These are phyloP conservation scores for Hypocreales sp. DNA, from an alignment of 2,329 filamentous ascomycete genomes.

Conservation along the genomic window DNA sequence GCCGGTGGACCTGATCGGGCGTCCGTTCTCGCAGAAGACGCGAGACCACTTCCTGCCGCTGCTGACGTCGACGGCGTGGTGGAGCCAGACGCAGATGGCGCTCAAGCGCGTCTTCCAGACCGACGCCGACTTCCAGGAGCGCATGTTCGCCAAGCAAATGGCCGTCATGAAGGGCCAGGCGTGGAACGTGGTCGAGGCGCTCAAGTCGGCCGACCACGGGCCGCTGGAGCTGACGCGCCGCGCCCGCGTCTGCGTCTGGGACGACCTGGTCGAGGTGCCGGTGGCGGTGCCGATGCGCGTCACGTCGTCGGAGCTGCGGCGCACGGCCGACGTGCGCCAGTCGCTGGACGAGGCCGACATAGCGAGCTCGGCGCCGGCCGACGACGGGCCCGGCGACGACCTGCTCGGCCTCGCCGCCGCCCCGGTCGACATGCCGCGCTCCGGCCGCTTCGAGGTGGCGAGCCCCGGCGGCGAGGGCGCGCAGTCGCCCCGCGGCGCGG, in stretches of 20 bases:
- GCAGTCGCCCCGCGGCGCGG: slow-evolving; percentile 21
- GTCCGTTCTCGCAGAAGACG: slow-evolving; percentile 89
- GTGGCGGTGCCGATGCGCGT: slow-evolving; percentile 81
- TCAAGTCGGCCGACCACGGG: slow-evolving; percentile 85
- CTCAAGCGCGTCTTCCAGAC: slow-evolving; percentile 78
- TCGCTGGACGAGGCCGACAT: slow-evolving; percentile 82
- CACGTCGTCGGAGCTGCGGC: slow-evolving; percentile 71
- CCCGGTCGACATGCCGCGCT: slow-evolving; percentile 52
- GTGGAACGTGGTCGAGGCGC: slow-evolving; percentile 96
- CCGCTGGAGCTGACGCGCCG: slow-evolving; percentile 84
- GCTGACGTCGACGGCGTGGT: slow-evolving; percentile 89
- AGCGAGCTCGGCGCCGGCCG: slow-evolving; percentile 19
- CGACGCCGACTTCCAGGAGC: slow-evolving; percentile 92
- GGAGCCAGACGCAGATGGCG: slow-evolving; percentile 82
- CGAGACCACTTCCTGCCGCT: slow-evolving; percentile 91
- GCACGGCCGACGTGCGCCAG: slow-evolving; percentile 35
- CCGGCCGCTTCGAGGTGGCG: slow-evolving; percentile 57
- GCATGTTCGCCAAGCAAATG: slow-evolving; percentile 97
- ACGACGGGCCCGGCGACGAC: slow-evolving; percentile 34
- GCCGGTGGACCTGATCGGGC: slow-evolving; percentile 87
- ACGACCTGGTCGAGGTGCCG: slow-evolving; percentile 90
- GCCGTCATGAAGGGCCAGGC: slow-evolving; percentile 99
- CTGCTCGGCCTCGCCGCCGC: slow-evolving; percentile 52
- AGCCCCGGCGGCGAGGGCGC: slow-evolving; percentile 25
- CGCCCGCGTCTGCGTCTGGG: slow-evolving; percentile 91